These are phyloP conservation scores for Beauveria rudraprayagi DNA, from an alignment of 2,329 filamentous ascomycete genomes.

Conservation along the genomic window DNA sequence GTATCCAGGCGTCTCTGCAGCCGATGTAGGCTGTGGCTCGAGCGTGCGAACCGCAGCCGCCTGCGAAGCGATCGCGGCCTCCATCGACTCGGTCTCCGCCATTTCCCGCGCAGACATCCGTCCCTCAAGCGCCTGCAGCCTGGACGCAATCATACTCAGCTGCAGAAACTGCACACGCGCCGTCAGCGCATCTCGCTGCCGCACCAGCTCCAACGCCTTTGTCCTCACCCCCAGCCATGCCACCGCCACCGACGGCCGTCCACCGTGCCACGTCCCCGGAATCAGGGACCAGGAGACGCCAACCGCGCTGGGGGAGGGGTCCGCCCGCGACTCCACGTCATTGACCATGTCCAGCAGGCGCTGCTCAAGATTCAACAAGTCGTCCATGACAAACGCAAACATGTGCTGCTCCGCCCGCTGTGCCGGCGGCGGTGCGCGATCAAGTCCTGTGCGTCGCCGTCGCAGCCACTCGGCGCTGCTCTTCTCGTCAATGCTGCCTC, in stretches of 20 bases:
- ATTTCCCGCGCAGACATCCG: constrained; percentile 22
- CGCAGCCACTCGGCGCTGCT: background rate
- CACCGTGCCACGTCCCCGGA: constrained; percentile 30
- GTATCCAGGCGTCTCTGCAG: background rate
- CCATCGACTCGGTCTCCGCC: background rate
- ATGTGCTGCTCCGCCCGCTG: constrained; percentile 33
- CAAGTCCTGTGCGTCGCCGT: background rate
- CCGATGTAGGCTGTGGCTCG: background rate
- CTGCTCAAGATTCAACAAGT: constrained; percentile 35
- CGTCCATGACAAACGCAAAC: constrained; percentile 40
- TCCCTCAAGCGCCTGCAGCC: constrained; percentile 28
- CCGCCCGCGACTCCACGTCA: constrained; percentile 30
- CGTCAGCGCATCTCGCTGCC: constrained; percentile 37
- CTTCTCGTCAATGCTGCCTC: background rate
- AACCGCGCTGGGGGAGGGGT: constrained; percentile 6
- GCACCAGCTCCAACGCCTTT: constrained; percentile 37
- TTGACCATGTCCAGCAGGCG: constrained; percentile 36
- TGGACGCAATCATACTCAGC: constrained; percentile 40
- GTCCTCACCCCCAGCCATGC: constrained; percentile 36
- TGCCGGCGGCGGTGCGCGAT: constrained; percentile 15
- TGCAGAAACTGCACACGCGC: constrained; percentile 39
- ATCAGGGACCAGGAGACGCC: constrained; percentile 29
- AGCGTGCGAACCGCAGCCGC: background rate
- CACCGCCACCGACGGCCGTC: constrained; percentile 31
- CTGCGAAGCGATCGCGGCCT: background rate